Conservation (phyloP, 495 filamentous ascomycete genomes). For the Neurospora sp. region DNA sequence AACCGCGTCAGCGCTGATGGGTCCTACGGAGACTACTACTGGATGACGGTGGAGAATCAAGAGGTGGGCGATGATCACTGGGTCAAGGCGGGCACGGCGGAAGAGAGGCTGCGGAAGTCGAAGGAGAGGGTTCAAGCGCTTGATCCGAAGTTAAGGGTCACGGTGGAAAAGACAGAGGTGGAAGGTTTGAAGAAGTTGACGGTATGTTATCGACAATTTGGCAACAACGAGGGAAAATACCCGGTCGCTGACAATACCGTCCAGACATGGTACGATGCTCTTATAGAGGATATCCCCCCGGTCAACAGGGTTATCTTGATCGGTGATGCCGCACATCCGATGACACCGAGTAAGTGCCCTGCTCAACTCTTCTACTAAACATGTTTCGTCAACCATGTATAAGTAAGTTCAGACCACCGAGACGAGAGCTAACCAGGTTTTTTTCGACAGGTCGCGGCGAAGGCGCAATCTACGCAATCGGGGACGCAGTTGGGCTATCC, state of each 20-base stretch:
- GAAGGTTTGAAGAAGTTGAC: slow-evolving; percentile 5
- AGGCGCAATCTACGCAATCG: slow-evolving; percentile 24
- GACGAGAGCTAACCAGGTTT: background rate
- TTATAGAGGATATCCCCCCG: slow-evolving; percentile 8
- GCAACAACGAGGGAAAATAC: background rate
- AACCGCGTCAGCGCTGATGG: slow-evolving; percentile 12
- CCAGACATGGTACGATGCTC: slow-evolving; percentile 12
- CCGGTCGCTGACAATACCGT: background rate
- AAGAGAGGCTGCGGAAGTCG: slow-evolving; percentile 14
- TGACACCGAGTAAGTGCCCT: slow-evolving; percentile 44
- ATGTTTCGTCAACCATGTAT: background rate
- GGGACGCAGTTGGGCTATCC: slow-evolving; percentile 17
- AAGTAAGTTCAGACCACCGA: background rate
- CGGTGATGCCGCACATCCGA: slow-evolving; percentile 51
- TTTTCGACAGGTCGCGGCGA: slow-evolving; percentile 21
- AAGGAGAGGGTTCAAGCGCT: slow-evolving; percentile 7
- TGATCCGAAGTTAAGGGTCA: slow-evolving; percentile 11
- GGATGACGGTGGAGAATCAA: slow-evolving; percentile 9
- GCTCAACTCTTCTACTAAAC: background rate
- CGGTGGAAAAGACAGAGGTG: slow-evolving; percentile 11
- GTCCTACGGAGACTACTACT: slow-evolving; percentile 19
- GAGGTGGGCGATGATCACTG: slow-evolving; percentile 16
- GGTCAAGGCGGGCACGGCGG: slow-evolving; percentile 8
- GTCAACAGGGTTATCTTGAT: slow-evolving; percentile 38
- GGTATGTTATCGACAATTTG: background rate